Evolutionary conservation across 1,139 yeast species (phyloP).

Genomic region (Saccharomycopsis phalli): DNA sequence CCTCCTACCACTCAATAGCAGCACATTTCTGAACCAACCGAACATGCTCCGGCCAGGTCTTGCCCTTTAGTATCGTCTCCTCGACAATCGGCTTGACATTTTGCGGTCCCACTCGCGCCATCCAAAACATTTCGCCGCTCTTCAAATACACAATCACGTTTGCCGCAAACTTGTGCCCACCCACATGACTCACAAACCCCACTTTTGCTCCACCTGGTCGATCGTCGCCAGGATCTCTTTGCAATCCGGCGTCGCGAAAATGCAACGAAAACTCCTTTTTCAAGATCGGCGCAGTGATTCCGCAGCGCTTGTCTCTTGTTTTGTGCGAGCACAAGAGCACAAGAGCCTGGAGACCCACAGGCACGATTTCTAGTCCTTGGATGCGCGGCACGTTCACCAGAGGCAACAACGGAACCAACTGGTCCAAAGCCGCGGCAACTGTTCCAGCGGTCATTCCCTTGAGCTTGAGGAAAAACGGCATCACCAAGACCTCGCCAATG

Average conservation of each 20-base stretch:
- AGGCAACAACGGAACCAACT: slow-evolving; percentile 36
- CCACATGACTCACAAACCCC: slow-evolving; percentile 72
- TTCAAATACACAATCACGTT: slow-evolving; percentile 70
- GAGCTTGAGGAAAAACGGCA: slow-evolving; percentile 78
- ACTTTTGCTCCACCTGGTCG: slow-evolving; percentile 70
- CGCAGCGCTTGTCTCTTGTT: slow-evolving; percentile 90
- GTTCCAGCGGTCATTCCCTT: slow-evolving; percentile 39
- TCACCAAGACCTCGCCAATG: slow-evolving; percentile 48
- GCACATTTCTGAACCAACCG: slow-evolving; percentile 50
- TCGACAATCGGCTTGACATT: slow-evolving; percentile 69
- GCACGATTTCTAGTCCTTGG: slow-evolving; percentile 26
- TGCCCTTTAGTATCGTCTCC: slow-evolving; percentile 59
- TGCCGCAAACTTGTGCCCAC: slow-evolving; percentile 93
- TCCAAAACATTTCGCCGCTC: slow-evolving; percentile 76
- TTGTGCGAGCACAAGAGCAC: slow-evolving; percentile 80
- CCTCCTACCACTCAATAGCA: slow-evolving; percentile 42
- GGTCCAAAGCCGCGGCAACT: slow-evolving; percentile 38
- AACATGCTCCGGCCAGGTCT: slow-evolving; percentile 65
- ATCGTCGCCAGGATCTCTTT: slow-evolving; percentile 65
- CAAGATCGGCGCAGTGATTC: slow-evolving; percentile 89
- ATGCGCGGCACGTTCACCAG: slow-evolving; percentile 8
- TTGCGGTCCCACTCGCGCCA: slow-evolving; percentile 74
- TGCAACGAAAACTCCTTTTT: slow-evolving; percentile 69
- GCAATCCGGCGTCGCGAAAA: slow-evolving; percentile 57
- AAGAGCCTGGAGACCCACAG: slow-evolving; percentile 42